Evolutionary conservation across 495 filamentous ascomycete genomes (phyloP).

Genomic region (Jackrogersella multiformis): DNA sequence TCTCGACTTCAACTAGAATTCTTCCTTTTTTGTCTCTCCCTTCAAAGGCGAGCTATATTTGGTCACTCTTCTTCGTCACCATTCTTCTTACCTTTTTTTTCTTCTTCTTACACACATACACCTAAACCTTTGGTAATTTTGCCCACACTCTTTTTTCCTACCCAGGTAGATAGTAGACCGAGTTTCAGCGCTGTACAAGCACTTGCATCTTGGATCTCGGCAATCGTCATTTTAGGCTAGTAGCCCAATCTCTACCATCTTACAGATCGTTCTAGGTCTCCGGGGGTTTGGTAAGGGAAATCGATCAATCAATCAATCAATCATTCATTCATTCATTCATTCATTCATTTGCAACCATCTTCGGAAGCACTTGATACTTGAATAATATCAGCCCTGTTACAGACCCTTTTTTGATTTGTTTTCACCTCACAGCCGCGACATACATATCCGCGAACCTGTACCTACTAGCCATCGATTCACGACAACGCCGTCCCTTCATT

Average conservation of each 20-base stretch:
- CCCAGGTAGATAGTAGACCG: no score
- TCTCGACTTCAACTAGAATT: not conserved
- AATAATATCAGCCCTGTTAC: not conserved
- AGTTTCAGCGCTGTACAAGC: not conserved
- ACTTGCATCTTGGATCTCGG: slow-evolving; percentile 32
- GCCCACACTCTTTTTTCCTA: slow-evolving; percentile 12
- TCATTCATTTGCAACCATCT: slow-evolving; percentile 4
- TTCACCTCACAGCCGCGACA: no score
- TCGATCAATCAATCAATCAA: no score
- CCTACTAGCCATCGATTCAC: not conserved
- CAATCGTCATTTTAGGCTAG: slow-evolving; percentile 31
- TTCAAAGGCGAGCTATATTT: not conserved
- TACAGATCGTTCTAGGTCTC: slow-evolving; percentile 4
- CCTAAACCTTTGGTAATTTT: slow-evolving; percentile 3
- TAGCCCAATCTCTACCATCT: not conserved
- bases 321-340: slow-evolving; percentile 11
- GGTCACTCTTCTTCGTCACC: not conserved
- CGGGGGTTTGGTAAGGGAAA: slow-evolving; percentile 22
- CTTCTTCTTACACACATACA: not conserved
- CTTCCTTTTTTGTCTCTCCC: not conserved
- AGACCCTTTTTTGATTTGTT: no score
- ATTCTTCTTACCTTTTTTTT: not conserved
- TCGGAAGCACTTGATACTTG: not conserved
- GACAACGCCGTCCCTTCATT: not conserved
- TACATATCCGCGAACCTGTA: no score